Percentiles rank a stretch among this genome's conserved stretches.
These are phyloP conservation scores for Fusarium oxysporum DNA, from an alignment of 2,329 filamentous ascomycete species.

Conservation along the genomic window DNA sequence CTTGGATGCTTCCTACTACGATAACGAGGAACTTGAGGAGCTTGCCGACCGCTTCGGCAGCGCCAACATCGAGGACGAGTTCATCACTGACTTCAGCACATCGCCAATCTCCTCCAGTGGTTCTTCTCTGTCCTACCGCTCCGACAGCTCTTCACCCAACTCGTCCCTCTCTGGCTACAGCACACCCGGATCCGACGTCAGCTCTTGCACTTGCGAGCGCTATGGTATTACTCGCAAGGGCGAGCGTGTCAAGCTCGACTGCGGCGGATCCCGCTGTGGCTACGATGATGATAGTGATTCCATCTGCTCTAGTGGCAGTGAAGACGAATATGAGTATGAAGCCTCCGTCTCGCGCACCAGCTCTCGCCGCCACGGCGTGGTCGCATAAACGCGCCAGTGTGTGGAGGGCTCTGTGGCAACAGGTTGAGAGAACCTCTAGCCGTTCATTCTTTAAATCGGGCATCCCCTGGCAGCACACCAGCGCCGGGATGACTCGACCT, in stretches of 20 bases:
- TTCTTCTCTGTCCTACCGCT: constrained; percentile 78
- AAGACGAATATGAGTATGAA: constrained; percentile 66
- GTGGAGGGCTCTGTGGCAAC: constrained; percentile 39
- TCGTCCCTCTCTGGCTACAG: constrained; percentile 83
- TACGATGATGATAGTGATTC: constrained; percentile 76
- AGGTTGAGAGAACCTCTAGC: constrained; percentile 48
- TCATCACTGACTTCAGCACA: constrained; percentile 65
- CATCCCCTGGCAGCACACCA: constrained; percentile 40
- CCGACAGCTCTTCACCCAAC: constrained; percentile 78
- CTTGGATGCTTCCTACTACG: constrained; percentile 82
- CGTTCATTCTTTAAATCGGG: constrained; percentile 51
- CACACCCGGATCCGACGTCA: constrained; percentile 80
- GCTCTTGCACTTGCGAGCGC: constrained; percentile 90
- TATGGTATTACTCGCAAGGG: constrained; percentile 96
- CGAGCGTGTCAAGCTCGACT: constrained; percentile 95
- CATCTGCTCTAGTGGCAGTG: constrained; percentile 75
- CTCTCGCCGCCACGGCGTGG: constrained; percentile 73
- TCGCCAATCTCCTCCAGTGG: constrained; percentile 75
- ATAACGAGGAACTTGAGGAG: constrained; percentile 79
- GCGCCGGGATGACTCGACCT: constrained; percentile 48
- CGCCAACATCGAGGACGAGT: constrained; percentile 68
- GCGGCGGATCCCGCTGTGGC: constrained; percentile 87
- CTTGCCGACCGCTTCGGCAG: constrained; percentile 79
- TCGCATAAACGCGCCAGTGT: constrained; percentile 51
- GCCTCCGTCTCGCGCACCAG: constrained; percentile 57